phyloP scores from a whole-genome alignment of 768 basidiomycete species.

The Tulasnella sp. region DNA sequence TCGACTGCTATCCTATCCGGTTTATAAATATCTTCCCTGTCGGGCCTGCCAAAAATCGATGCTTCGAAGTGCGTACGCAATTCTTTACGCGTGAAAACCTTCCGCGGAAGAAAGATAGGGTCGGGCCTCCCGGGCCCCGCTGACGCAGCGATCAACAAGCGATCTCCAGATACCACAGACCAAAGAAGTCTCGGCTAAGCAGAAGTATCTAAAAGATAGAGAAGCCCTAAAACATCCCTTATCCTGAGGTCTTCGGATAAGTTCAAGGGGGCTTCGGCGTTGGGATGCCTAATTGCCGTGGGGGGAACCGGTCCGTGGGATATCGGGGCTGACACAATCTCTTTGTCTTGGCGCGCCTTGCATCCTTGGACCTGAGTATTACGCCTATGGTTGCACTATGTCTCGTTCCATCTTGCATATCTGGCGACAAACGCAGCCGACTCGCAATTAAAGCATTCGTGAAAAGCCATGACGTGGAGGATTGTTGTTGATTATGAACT shows the following conservation, averaged over 20 bases:
- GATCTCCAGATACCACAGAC: not conserved
- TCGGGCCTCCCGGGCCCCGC: not conserved
- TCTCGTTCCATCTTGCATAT: not conserved
- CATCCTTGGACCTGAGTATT: not conserved
- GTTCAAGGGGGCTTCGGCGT: not conserved
- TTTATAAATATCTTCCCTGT: not conserved
- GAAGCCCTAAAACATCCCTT: not conserved
- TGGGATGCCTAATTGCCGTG: not conserved
- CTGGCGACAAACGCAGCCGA: too few relatives aligned
- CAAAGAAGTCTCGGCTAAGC: not conserved
- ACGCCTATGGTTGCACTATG: not conserved
- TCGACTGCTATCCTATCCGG: not conserved
- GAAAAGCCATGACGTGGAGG: too few relatives aligned
- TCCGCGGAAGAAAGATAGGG: not conserved
- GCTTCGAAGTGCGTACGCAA: not conserved
- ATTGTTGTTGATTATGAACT: too few relatives aligned
- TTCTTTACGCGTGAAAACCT: not conserved
- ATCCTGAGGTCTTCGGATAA: not conserved
- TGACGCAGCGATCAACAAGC: not conserved
- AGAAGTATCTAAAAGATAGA: not conserved
- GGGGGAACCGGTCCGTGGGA: not conserved
- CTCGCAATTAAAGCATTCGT: too few relatives aligned
- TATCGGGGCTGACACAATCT: not conserved
- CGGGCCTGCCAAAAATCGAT: not conserved
- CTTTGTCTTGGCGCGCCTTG: not conserved